Evolutionary conservation across 352 stramenopile genomes (phyloP), one percentile per base, ranked within the genome.

Genomic region (Achlya hypogyna): DNA sequence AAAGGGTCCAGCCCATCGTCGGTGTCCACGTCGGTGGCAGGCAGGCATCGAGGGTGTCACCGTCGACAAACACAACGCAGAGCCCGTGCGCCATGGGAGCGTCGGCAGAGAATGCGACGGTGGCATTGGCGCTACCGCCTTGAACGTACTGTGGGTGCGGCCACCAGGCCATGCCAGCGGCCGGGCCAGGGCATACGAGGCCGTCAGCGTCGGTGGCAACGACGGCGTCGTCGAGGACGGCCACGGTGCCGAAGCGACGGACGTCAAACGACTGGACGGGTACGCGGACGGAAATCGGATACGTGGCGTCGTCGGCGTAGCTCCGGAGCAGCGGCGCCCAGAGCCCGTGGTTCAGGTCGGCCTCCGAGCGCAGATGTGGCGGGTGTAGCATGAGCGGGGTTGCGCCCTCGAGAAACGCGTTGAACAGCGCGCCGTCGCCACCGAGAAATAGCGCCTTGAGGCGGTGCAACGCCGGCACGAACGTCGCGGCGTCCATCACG

Each of bases 331-430:
- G 69, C 20, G 78, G 74, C 32, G 69, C 65, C 84, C 84, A 93
- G 4, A 90, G 47, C 25, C 72, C 66, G 63, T 87, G 56, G 40
- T 89, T 88, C 25, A 93, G 53, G 29, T 91, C 81, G 10, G 87
- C 78, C 51, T 89, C 73, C 0, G 80, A 81, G 53, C 86, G 82
- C 9, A 62, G 56, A 2, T 71, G 82, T 4, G 82, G 82, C 16
- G 76, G 81, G 14, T 65, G 9, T 0, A 73, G 64, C 81, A 93
- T 90, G 51, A 86, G 67, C 4, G 74, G 63, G 42, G 75, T 78
- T 63, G 72, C 88, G 2, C 78, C 73, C 42, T 93, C 82, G 40
- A 93, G 75, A 14, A 93, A 78, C 34, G 81, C 75, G 63, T 91
- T 81, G 51, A 89, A 90, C 14, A 93, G 52, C 62, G 90, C 84